Conservation (phyloP, 495 filamentous ascomycete genomes). For the Penicillium egyptiacum region DNA sequence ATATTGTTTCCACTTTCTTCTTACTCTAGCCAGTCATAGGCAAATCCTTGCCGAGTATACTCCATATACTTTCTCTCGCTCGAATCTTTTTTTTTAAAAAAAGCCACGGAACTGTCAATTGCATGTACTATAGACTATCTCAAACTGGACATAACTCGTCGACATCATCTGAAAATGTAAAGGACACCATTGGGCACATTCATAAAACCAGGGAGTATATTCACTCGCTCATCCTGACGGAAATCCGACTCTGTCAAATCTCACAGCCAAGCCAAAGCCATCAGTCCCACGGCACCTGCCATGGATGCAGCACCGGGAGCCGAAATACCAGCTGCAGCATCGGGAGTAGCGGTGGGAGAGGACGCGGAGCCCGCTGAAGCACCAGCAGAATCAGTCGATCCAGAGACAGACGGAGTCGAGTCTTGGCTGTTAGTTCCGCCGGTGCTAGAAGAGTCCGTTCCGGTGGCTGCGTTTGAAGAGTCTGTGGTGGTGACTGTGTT, state of each 20-base stretch:
- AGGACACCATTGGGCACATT: slow-evolving; percentile 8
- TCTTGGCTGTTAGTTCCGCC: slow-evolving; percentile 1
- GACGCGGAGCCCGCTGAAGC: slow-evolving; percentile 11
- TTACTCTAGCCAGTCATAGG: not conserved
- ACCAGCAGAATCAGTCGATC: not conserved
- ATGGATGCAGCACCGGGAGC: slow-evolving; percentile 20
- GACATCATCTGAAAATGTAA: slow-evolving; percentile 6
- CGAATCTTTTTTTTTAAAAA: not conserved
- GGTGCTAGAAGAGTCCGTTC: slow-evolving; percentile 9
- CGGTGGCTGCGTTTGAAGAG: slow-evolving; percentile 6
- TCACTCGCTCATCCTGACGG: not conserved
- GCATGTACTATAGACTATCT: not conserved
- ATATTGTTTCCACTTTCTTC: not conserved
- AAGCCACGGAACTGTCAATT: not conserved
- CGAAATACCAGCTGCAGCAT: slow-evolving; percentile 20
- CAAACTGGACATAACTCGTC: not conserved
- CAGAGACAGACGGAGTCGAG: slow-evolving; percentile 6
- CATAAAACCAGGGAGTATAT: slow-evolving; percentile 7
- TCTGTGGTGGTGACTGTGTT: slow-evolving; percentile 9
- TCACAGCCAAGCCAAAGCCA: slow-evolving; percentile 32
- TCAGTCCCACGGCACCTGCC: slow-evolving; percentile 28
- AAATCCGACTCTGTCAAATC: not conserved
- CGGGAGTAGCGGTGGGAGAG: slow-evolving; percentile 18
- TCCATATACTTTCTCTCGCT: not conserved
- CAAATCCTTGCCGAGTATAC: not conserved